These are phyloP conservation scores for Phytophthora citrophthora DNA, from an alignment of 352 stramenopile genomes.

Conservation along the genomic window DNA sequence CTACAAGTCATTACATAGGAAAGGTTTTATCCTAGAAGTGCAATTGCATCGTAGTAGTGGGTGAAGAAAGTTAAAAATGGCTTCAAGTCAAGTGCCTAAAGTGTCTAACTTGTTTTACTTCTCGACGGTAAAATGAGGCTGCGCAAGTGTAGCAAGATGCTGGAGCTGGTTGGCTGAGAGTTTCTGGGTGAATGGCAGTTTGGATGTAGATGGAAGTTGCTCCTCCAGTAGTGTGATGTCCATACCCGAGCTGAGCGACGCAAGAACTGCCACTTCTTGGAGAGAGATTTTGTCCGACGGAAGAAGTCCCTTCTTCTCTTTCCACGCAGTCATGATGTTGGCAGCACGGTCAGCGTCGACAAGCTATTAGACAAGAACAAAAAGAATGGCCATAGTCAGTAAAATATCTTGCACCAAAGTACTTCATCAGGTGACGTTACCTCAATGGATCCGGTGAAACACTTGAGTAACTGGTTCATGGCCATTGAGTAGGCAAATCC, in stretches of 20 bases:
- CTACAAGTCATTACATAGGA: too few species aligned
- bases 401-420: background rate
- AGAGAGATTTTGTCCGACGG: conserved; percentile 33
- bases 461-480: conserved; percentile 80
- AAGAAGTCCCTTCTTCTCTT: conserved; percentile 37
- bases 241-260: conserved; percentile 56
- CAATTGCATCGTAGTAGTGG: too few species aligned
- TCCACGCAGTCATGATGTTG: conserved; percentile 46
- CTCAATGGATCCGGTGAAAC: conserved; percentile 81
- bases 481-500: conserved; percentile 83
- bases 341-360: conserved; percentile 54
- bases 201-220: conserved; percentile 47
- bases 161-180: conserved; percentile 55
- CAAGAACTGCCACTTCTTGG: conserved; percentile 63
- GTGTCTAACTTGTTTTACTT: conserved; percentile 12
- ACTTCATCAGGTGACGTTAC: conserved; percentile 34
- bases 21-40: too few species aligned
- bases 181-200: conserved; percentile 38
- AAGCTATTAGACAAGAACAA: conserved; percentile 37
- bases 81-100: conserved; percentile 2
- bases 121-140: conserved; percentile 48
- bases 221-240: conserved; percentile 73
- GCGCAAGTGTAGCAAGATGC: conserved; percentile 33
- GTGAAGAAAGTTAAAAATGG: conserved; percentile 20
- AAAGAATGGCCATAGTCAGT: conserved; percentile 12